These are phyloP conservation scores for Tetrahymena elliotti DNA, from an alignment of 73 alveolate species.

Conservation along the genomic window DNA sequence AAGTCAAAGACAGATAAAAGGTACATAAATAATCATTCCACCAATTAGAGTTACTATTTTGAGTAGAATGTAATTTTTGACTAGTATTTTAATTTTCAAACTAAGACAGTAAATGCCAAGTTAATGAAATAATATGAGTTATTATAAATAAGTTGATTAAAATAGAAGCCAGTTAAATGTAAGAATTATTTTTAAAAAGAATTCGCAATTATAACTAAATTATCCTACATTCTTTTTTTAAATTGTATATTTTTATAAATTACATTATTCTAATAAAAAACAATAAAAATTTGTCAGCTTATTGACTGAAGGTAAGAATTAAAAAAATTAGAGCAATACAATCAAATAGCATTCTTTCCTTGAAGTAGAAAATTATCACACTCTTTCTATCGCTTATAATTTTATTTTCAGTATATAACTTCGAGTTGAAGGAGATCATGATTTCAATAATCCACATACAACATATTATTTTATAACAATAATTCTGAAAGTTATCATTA, in stretches of 20 bases:
- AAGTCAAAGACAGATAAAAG: not conserved
- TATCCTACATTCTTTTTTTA: not conserved
- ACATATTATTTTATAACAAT: not conserved
- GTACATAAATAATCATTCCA: not conserved
- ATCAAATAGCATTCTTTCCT: not conserved
- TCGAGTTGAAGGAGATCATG: not conserved
- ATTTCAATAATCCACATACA: not conserved
- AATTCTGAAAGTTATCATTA: not conserved
- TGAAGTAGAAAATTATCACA: not conserved
- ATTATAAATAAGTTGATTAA: not conserved
- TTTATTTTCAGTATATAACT: not conserved
- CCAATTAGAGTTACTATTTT: not conserved
- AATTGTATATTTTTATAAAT: not conserved
- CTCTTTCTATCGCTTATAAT: not conserved
- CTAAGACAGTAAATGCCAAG: not conserved
- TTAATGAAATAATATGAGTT: not conserved
- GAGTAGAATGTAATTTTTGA: not conserved
- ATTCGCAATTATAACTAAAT: not conserved
- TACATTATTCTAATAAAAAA: not conserved
- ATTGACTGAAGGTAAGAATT: not conserved
- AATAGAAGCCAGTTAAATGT: not conserved
- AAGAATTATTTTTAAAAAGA: not conserved
- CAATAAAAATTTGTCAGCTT: not conserved
- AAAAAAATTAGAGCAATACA: not conserved
- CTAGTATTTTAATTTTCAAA: not conserved